These are phyloP conservation scores for Aspergillus ustus DNA, from an alignment of 2,329 filamentous ascomycete species.

Conservation along the genomic window DNA sequence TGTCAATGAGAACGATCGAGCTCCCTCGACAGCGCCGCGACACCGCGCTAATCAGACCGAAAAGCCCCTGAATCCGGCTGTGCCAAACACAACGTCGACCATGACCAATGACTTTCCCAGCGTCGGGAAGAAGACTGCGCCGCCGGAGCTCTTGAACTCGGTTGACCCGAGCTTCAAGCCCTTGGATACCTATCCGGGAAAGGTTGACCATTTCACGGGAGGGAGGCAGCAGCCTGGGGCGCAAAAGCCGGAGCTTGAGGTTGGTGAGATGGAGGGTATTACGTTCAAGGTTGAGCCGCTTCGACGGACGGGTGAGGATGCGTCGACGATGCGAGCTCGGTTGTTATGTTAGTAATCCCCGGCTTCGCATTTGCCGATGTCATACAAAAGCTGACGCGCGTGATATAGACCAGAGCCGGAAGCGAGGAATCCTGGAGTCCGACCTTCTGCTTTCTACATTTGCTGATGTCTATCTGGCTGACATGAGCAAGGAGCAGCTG, in stretches of 20 bases:
- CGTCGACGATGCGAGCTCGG: constrained; percentile 83
- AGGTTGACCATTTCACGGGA: constrained; percentile 68
- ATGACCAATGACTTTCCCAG: constrained; percentile 66
- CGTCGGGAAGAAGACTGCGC: constrained; percentile 60
- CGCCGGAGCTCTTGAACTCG: constrained; percentile 64
- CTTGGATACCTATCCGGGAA: constrained; percentile 64
- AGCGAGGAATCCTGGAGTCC: constrained; percentile 92
- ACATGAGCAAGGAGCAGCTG: constrained; percentile 75
- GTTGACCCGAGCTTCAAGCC: constrained; percentile 61
- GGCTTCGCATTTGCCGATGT: not conserved
- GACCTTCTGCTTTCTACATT: constrained; percentile 97
- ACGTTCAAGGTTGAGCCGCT: constrained; percentile 90
- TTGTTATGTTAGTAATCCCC: constrained; percentile 63
- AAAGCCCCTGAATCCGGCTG: constrained; percentile 63
- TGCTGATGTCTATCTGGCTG: constrained; percentile 74
- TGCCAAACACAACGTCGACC: constrained; percentile 68
- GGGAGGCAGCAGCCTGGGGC: constrained; percentile 61
- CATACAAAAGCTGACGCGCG: not conserved
- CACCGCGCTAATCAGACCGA: constrained; percentile 62
- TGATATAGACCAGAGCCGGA: constrained; percentile 84
- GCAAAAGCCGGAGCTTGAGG: constrained; percentile 69
- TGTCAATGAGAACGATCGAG: constrained; percentile 48
- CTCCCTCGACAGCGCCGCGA: constrained; percentile 57
- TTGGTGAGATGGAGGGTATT: constrained; percentile 86
- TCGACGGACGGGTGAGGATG: constrained; percentile 79